phyloP scores from a whole-genome alignment of 2,329 filamentous ascomycete genomes.

The Colletotrichum filicis region DNA sequence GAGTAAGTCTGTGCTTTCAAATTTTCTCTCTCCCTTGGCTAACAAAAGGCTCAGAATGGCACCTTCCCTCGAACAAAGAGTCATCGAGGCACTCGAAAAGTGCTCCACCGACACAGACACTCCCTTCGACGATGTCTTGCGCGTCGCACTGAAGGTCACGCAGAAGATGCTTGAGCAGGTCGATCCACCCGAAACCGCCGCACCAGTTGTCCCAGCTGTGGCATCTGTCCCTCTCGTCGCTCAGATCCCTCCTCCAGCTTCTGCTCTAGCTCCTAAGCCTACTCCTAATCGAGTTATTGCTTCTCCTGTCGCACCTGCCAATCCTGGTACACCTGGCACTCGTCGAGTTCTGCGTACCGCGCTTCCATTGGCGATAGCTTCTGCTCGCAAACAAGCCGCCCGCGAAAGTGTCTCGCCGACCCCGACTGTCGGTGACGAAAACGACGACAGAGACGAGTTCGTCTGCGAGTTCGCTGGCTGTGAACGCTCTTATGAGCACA shows the following conservation, averaged over 20 bases:
- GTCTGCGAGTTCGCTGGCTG: not conserved
- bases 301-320: not conserved
- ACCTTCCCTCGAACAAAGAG: not conserved
- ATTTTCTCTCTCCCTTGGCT: too few relatives aligned
- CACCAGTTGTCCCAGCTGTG: too few relatives aligned
- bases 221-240: not conserved
- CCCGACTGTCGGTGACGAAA: not conserved
- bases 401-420: not conserved
- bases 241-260: not conserved
- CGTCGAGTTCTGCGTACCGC: not conserved
- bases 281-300: too few relatives aligned
- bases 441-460: not conserved
- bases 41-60: not conserved
- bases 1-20: too few relatives aligned
- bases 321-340: not conserved
- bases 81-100: not conserved
- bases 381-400: not conserved
- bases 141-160: not conserved
- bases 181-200: not conserved
- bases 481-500: not conserved
- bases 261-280: not conserved
- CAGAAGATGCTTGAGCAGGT: not conserved
- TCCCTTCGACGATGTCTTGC: not conserved
- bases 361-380: not conserved
- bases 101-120: not conserved